Base-by-base conservation (phyloP, 2,329 filamentous ascomycete genomes). In the Colletotrichum sp. region DNA sequence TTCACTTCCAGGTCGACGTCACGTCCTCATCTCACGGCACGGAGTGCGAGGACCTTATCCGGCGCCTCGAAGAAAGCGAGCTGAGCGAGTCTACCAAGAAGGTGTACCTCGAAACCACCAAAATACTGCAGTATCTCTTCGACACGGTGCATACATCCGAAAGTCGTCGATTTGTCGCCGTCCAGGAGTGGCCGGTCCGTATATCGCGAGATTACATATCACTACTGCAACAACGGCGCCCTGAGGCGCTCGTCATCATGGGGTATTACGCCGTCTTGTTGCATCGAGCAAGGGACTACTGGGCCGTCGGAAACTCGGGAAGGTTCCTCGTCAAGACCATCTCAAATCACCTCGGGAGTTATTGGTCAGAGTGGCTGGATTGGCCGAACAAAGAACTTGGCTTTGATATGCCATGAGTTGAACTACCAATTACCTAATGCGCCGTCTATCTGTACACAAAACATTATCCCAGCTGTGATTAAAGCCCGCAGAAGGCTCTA, bases 211-310 rank as follows among this genome's bases (percentile, higher is more conserved):
- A 82, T 6, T 87, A 85, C 64, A 81, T 85, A 4, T 76, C 67
- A 4, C 36, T 71, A 7, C 22, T 71, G 9, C 32, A 60, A 15
- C 48, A 71, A 60, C 30, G 71, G 16, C 43, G 58, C 10, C 60
- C 67, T 2, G 60, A 74, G 4, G 48, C 60, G 4, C 77, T 88
- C 12, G 82, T 85, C 16, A 80, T 88, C 18, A 80, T 87, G 6
- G 86, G 85, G 3, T 84, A 88, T 75, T 88, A 85, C 75, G 83
- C 83, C 1, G 84, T 88, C 10, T 73, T 86, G 5, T 67, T 86
- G 22, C 83, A 87, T 76, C 75, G 77, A 3, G 80, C 79, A n/a
- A 79, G 79, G 8, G 74, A 82, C 10, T 79, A 79, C 36, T 87
- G 86, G 85, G 62, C 80, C 6, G 81, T 85, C 65, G 79, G 78